Conservation (phyloP, 2,329 filamentous ascomycete species). For the Fusarium torreyae region DNA sequence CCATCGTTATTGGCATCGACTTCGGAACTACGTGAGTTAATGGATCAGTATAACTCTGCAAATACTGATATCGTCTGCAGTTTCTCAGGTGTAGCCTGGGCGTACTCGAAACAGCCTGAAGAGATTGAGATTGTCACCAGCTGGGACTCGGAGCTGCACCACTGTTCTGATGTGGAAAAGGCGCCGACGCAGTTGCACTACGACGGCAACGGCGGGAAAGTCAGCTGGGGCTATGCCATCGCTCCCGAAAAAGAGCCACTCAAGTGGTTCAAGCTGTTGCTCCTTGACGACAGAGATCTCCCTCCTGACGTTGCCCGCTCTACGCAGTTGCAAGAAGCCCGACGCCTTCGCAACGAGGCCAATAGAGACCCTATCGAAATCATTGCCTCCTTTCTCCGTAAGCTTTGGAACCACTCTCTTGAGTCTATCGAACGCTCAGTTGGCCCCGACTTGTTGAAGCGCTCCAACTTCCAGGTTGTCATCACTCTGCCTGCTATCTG, state of each 20-base stretch:
- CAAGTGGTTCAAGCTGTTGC: slow-evolving; percentile 61
- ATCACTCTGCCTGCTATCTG: slow-evolving; percentile 64
- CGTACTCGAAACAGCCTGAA: slow-evolving; percentile 47
- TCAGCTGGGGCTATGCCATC: slow-evolving; percentile 55
- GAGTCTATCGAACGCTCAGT: slow-evolving; percentile 47
- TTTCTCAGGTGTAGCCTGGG: slow-evolving; percentile 60
- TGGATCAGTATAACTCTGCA: fast-evolving
- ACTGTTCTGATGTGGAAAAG: slow-evolving; percentile 55
- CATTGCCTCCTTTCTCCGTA: slow-evolving; percentile 53
- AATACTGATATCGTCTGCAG: slow-evolving; percentile 34
- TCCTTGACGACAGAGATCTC: slow-evolving; percentile 55
- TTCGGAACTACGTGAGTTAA: slow-evolving; percentile 62
- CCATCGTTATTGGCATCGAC: slow-evolving; percentile 60
- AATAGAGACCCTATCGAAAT: slow-evolving; percentile 49
- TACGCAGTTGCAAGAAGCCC: slow-evolving; percentile 39
- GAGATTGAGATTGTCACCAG: slow-evolving; percentile 52
- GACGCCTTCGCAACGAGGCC: fast-evolving
- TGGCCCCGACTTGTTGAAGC: slow-evolving; percentile 38
- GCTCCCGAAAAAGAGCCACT: slow-evolving; percentile 46
- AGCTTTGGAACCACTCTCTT: slow-evolving; percentile 53
- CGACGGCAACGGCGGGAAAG: fast-evolving
- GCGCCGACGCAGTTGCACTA: slow-evolving; percentile 49
- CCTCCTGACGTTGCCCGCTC: slow-evolving; percentile 43
- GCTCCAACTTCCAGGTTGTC: slow-evolving; percentile 54
- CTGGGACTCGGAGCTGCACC: slow-evolving; percentile 47